Evolutionary conservation across 768 basidiomycete species (phyloP).

Genomic region (Amanita brunnescens): DNA sequence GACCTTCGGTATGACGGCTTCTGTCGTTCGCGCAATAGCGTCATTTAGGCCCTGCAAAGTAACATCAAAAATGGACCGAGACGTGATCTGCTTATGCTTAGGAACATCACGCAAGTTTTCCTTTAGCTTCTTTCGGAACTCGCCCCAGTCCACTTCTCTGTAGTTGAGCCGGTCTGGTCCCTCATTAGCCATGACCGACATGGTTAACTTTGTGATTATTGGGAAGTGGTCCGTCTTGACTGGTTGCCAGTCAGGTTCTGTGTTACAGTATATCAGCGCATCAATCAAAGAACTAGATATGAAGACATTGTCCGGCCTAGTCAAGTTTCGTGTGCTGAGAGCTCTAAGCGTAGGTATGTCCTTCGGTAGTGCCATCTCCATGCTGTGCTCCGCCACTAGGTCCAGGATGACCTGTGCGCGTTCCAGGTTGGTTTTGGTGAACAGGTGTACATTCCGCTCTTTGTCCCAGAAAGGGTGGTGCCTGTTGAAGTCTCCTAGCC

Average conservation of each 20-base stretch:
- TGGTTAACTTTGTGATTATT: neutral
- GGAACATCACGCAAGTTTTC: neutral
- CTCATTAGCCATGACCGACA: neutral
- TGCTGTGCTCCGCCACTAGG: neutral
- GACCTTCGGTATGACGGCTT: neutral
- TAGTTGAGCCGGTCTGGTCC: neutral
- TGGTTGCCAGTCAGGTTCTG: neutral
- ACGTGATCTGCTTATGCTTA: neutral
- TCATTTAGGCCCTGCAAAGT: neutral
- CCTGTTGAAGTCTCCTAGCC: slow-evolving; percentile 32
- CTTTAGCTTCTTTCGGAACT: neutral
- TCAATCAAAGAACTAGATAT: neutral
- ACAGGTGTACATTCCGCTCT: slow-evolving; percentile 13
- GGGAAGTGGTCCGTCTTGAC: neutral
- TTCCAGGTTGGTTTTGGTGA: slow-evolving; percentile 6
- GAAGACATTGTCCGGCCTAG: neutral
- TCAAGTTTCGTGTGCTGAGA: neutral
- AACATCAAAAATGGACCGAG: no score
- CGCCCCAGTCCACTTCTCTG: neutral
- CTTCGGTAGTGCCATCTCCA: neutral
- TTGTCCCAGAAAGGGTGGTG: slow-evolving; percentile 32
- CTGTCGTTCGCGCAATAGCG: neutral
- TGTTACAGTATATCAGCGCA: neutral
- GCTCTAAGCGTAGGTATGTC: neutral
- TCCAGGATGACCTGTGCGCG: neutral